Evolutionary conservation across 495 filamentous ascomycete species (phyloP), one percentile per base, ranked within the genome.

Genomic region (Opeltia flavorubescens): DNA sequence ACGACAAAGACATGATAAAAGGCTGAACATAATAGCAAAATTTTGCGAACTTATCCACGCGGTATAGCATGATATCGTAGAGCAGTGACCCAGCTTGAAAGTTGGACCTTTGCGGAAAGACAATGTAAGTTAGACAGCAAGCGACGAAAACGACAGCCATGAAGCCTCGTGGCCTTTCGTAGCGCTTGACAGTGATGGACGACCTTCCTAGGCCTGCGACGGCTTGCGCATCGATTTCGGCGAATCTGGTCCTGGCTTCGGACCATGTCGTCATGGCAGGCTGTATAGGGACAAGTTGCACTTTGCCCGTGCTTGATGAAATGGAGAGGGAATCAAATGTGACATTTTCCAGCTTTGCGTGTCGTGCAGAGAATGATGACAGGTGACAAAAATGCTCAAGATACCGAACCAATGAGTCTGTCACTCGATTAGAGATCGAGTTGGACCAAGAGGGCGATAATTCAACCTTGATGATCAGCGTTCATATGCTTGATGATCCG

Each of bases 401-500:
- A 62, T 82, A 86, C 45, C 79, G 70, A 28, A 62, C 54, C 20
- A 89, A 67, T 26, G 82, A 80, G 50, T 69, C 66, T 31, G 29
- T 31, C 6, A 13, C 29, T 31, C 29, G 13, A 13, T 13, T 13
- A 31, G 29, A 6, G 6, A 31, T 31, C 29, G 29, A 13, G 6
- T 13, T 6, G 6, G 6, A 13, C 29, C 13, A 31, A 6, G 6
- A 31, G 6, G 29, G 29, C 6, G 13, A 13, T 6, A 31, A 13
- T 13, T 13, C 6, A 31, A 31, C 29, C 29, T 41, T 41, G 38
- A 62, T 88, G 84, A 67, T 85, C 78, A 25, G 65, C 66, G 67
- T 88, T 88, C 83, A 89, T 86, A 67, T 89, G 84, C 25, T 67
- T 66, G 56, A 81, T 71, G 57, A 84, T 81, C 58, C 79, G 77